phyloP scores from a whole-genome alignment of 1,284 basidiomycete genomes.

The Kwoniella shivajii region DNA sequence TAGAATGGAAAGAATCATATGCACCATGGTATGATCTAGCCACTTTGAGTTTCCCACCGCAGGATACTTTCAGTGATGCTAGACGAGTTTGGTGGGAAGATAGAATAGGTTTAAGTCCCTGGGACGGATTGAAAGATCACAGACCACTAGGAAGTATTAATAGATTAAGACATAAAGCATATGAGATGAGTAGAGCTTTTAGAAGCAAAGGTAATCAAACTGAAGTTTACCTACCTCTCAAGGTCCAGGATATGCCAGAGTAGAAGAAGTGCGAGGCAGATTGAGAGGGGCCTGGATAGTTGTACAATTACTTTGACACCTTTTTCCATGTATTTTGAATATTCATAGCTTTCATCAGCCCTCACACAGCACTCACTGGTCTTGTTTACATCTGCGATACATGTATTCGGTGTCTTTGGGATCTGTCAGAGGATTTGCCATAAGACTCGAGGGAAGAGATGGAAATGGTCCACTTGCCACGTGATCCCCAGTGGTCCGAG shows the following conservation, averaged over 20 bases:
- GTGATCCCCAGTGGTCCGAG: no score
- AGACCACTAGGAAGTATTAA: slow-evolving; percentile 26
- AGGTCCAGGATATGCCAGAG: slow-evolving; percentile 20
- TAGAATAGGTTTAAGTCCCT: slow-evolving; percentile 21
- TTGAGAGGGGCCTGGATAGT: no score
- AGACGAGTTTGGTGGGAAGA: slow-evolving; percentile 29
- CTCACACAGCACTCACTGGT: no score
- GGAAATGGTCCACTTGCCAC: no score
- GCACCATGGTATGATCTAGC: slow-evolving; percentile 26
- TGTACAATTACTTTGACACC: no score
- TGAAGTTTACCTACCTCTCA: slow-evolving; percentile 18
- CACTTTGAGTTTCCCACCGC: slow-evolving; percentile 9
- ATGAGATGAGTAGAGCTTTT: slow-evolving; percentile 17
- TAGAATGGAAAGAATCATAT: slow-evolving; percentile 19
- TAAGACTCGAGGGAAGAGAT: no score
- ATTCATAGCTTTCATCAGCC: no score
- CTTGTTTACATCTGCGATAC: no score
- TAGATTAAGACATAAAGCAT: slow-evolving; percentile 24
- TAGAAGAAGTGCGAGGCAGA: no score
- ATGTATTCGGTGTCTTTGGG: no score
- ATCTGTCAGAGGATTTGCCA: no score
- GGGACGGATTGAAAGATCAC: slow-evolving; percentile 21
- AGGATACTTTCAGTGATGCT: slow-evolving; percentile 23
- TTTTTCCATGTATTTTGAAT: no score
- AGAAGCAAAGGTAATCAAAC: slow-evolving; percentile 19